Evolutionary conservation across 1,284 basidiomycete species (phyloP), one percentile per base, ranked within the genome.

Genomic region (Austroboletus novae-zelandiae): DNA sequence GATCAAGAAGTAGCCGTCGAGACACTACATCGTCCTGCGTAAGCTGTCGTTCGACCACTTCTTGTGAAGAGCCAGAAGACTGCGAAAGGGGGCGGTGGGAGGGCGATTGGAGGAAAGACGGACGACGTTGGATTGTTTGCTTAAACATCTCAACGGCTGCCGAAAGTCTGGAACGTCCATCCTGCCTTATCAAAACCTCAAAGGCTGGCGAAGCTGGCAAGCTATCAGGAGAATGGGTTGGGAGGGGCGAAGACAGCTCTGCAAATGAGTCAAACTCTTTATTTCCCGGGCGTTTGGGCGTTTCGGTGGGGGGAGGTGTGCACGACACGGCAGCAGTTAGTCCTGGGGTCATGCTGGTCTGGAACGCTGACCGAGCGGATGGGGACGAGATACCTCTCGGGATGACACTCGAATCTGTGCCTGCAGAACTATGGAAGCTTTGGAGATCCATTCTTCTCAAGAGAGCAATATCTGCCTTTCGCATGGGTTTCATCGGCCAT

Each of bases 401-500:
- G 20, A 53, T 31, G 48, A 46, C 39, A 15, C 48, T 50, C 1
- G 51, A 52, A 7, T 65, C 51, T 5, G 52, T 60, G 42, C 47
- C 25, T 17, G 10, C 43, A 40, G 51, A 67, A 67, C 50, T 70
- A 68, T 43, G 69, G 47, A 44, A 71, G 70, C 59, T 78, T 73
- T 57, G 65, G 4, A 48, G 40, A 47, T 70, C 65, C 49, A 62
- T 54, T 47, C 54, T 63, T 49, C 65, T 67, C 65, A 69, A 62
- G 15, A 63, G 43, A 4, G 53, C 36, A 9, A 72, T 57, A 15
- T 71, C 68, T 18, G 50, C 46, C 51, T 53, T 70, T 14, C 44
- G 55, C 67, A 70, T 57, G 41, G 70, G 68, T 25, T 70, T 58
- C 36, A 71, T 66, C 17, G 63, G 65, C 39, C 62, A 68, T 44